Conservation (phyloP, 2,329 filamentous ascomycete genomes). For the Penicillium psychrosexuale region DNA sequence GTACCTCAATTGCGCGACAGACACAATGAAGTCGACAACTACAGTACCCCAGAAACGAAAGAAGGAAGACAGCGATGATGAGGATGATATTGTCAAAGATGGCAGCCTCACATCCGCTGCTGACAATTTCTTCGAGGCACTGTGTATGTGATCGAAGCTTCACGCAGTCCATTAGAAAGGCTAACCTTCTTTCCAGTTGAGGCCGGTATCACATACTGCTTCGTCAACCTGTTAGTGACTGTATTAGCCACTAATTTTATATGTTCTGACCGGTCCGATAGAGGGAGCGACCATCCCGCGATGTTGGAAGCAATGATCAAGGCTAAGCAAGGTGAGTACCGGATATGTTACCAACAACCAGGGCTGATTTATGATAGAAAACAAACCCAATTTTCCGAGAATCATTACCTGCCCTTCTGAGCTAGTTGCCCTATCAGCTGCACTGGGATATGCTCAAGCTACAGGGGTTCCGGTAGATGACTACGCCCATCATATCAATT, state of each 20-base stretch:
- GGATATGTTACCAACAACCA: background rate
- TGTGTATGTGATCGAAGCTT: conserved; percentile 8
- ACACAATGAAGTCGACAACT: background rate
- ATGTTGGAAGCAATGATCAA: conserved; percentile 76
- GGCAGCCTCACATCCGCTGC: conserved; percentile 12
- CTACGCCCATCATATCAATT: background rate
- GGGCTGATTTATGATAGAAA: conserved; percentile 1
- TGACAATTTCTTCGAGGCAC: conserved; percentile 22
- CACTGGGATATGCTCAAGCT: conserved; percentile 69
- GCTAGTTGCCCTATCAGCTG: conserved; percentile 79
- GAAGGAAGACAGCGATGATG: background rate
- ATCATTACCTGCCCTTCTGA: conserved; percentile 77
- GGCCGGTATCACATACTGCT: conserved; percentile 41
- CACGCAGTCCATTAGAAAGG: background rate
- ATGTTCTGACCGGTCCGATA: background rate
- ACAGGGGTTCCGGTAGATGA: conserved; percentile 58
- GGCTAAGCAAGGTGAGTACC: conserved; percentile 60
- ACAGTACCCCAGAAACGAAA: conserved; percentile 1
- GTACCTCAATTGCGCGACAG: background rate
- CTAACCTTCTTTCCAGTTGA: conserved; percentile 11
- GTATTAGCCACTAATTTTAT: too few species aligned
- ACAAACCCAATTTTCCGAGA: conserved; percentile 56
- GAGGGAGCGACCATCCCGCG: conserved; percentile 58
- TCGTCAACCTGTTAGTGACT: conserved; percentile 41
- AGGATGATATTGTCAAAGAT: conserved; percentile 1